Percentiles rank a stretch among this genome's conserved stretches.
These are phyloP conservation scores for Aspergillus avenaceus DNA, from an alignment of 495 filamentous ascomycete genomes.

Conservation along the genomic window DNA sequence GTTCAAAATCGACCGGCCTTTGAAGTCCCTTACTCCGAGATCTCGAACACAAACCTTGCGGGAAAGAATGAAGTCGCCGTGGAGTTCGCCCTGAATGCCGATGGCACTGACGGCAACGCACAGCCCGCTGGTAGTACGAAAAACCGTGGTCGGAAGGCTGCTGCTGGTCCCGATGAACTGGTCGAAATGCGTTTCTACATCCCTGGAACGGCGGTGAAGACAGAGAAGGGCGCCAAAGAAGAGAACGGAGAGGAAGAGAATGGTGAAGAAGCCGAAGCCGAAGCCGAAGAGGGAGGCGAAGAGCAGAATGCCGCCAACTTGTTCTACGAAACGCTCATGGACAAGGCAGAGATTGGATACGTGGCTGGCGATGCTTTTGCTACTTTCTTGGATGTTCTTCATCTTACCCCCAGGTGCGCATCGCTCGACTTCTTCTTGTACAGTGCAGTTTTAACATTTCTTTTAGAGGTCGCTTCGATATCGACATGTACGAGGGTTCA, in stretches of 20 bases:
- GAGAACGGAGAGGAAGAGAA: slow-evolving; percentile 69
- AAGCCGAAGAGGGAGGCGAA: slow-evolving; percentile 64
- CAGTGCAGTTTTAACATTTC: slow-evolving; percentile 24
- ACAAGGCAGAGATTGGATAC: slow-evolving; percentile 98
- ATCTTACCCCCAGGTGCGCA: slow-evolving; percentile 88
- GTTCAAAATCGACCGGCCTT: slow-evolving; percentile 96
- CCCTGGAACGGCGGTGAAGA: slow-evolving; percentile 82
- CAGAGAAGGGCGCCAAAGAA: slow-evolving; percentile 55
- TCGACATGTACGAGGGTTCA: slow-evolving; percentile 98
- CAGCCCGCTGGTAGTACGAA: slow-evolving; percentile 69
- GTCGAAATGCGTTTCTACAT: slow-evolving; percentile 99
- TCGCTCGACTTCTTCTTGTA: neutral
- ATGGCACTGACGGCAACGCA: slow-evolving; percentile 67
- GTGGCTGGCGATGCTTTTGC: slow-evolving; percentile 96
- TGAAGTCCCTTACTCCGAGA: slow-evolving; percentile 95
- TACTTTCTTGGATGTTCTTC: slow-evolving; percentile 93
- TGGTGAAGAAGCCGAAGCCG: slow-evolving; percentile 66
- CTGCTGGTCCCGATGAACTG: slow-evolving; percentile 83
- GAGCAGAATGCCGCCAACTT: slow-evolving; percentile 91
- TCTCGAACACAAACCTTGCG: slow-evolving; percentile 95
- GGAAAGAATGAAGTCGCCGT: slow-evolving; percentile 98
- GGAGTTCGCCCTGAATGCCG: slow-evolving; percentile 75
- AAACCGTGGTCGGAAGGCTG: slow-evolving; percentile 80
- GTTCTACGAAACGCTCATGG: slow-evolving; percentile 96
- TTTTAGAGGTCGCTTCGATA: slow-evolving; percentile 92